A percentile compares a stretch with the other conserved stretches of the same genome.
These are phyloP conservation scores for Thielaviopsis euricoi DNA, from an alignment of 2,329 filamentous ascomycete genomes.

Conservation along the genomic window DNA sequence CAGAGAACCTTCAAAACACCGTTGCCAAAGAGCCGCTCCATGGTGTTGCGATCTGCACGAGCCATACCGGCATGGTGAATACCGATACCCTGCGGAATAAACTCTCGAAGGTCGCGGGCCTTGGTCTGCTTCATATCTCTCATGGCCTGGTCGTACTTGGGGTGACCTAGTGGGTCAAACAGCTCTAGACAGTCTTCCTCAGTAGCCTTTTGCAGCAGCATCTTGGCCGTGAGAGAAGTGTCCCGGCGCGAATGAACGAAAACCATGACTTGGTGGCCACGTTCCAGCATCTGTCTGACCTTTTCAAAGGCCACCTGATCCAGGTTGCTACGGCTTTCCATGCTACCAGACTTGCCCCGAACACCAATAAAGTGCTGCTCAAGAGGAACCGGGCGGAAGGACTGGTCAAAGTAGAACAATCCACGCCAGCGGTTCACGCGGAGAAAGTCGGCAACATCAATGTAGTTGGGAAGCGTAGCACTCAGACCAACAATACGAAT, in stretches of 20 bases:
- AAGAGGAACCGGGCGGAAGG: slow-evolving; percentile 86
- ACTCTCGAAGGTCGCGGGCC: slow-evolving; percentile 72
- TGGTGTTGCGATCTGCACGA: slow-evolving; percentile 82
- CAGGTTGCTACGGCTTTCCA: slow-evolving; percentile 72
- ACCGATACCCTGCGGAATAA: slow-evolving; percentile 80
- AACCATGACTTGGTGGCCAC: slow-evolving; percentile 96
- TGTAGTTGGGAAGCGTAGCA: slow-evolving; percentile 87
- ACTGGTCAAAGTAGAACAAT: slow-evolving; percentile 91
- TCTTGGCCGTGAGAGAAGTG: slow-evolving; percentile 74
- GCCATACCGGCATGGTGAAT: slow-evolving; percentile 97
- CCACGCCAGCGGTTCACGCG: slow-evolving; percentile 89
- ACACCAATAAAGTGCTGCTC: slow-evolving; percentile 97
- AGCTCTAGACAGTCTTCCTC: slow-evolving; percentile 67
- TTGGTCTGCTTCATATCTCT: slow-evolving; percentile 75
- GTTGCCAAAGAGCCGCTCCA: slow-evolving; percentile 79
- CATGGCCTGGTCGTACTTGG: slow-evolving; percentile 62
- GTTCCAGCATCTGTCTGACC: slow-evolving; percentile 77
- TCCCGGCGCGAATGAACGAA: slow-evolving; percentile 97
- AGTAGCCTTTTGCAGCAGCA: slow-evolving; percentile 69
- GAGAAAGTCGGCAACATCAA: slow-evolving; percentile 92
- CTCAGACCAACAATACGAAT: slow-evolving; percentile 94
- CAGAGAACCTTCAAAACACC: slow-evolving; percentile 94
- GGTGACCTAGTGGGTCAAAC: slow-evolving; percentile 66
- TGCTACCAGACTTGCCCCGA: slow-evolving; percentile 73
- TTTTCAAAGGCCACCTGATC: slow-evolving; percentile 85